phyloP scores from a whole-genome alignment of 139 green algal species.

The Closterium sp. region DNA sequence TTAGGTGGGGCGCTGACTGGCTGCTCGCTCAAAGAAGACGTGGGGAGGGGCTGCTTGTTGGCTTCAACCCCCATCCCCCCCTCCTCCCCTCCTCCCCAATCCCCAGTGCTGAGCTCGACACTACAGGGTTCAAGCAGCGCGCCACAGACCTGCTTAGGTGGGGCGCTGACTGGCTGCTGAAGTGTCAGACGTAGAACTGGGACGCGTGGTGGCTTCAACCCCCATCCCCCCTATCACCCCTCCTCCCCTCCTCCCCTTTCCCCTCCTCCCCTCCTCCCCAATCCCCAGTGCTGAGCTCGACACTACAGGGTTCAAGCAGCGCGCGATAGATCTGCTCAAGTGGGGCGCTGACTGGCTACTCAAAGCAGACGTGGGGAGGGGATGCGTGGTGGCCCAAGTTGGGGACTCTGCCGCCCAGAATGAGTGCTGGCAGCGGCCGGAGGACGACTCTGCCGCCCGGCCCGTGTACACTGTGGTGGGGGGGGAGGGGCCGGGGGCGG shows the following conservation, averaged over 20 bases:
- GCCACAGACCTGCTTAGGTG: not conserved
- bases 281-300: not conserved
- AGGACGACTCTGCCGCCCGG: not conserved
- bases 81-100: not conserved
- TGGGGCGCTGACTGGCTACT: not conserved
- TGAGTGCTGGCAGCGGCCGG: not conserved
- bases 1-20: not conserved
- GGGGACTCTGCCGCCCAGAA: not conserved
- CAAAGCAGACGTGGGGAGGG: not conserved
- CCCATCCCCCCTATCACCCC: not conserved
- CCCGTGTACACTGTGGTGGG: not conserved
- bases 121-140: not conserved
- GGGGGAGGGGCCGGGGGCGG: not conserved
- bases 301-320: not conserved
- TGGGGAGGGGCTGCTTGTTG: not conserved
- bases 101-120: not conserved
- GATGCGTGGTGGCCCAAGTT: not conserved
- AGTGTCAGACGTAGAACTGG: not conserved
- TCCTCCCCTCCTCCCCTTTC: not conserved
- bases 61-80: no score
- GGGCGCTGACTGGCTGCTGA: not conserved
- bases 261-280: not conserved
- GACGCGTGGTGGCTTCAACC: not conserved
- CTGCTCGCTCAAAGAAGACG: not conserved
- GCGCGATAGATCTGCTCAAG: not conserved